These are phyloP conservation scores for Babesia ovata DNA, from an alignment of 169 alveolate genomes.

Conservation along the genomic window DNA sequence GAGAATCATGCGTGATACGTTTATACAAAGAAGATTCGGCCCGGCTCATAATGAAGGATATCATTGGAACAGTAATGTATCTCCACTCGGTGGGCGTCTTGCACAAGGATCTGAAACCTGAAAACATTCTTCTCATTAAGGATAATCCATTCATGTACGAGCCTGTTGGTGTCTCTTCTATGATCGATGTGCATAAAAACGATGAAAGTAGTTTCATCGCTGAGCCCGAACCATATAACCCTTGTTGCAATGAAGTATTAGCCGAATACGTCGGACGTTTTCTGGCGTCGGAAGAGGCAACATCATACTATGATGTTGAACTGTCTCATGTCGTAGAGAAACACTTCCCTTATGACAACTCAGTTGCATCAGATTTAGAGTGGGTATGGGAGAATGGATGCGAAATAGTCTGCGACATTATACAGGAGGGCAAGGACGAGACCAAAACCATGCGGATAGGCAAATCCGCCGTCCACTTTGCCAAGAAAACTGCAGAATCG, in stretches of 20 bases:
- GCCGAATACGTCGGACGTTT: constrained; percentile 3
- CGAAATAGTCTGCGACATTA: constrained; percentile 18
- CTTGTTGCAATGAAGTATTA: not conserved
- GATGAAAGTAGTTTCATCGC: not conserved
- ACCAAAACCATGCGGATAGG: constrained; percentile 8
- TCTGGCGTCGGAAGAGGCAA: not conserved
- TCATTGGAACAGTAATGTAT: constrained; percentile 12
- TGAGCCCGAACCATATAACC: not conserved
- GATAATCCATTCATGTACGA: constrained; percentile 25
- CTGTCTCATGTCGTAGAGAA: not conserved
- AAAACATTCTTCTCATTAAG: constrained; percentile 65
- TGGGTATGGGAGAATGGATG: not conserved
- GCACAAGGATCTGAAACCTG: constrained; percentile 82
- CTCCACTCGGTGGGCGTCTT: constrained; percentile 63
- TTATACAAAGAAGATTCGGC: constrained; percentile 56
- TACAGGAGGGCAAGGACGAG: not conserved
- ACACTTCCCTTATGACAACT: constrained; percentile 13
- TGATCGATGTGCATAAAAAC: not conserved
- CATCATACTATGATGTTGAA: not conserved
- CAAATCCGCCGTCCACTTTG: constrained; percentile 6
- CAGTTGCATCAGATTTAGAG: not conserved
- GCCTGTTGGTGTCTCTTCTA: not conserved
- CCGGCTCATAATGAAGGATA: constrained; percentile 36
- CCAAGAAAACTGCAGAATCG: not conserved
- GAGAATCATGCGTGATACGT: not conserved